Evolutionary conservation across 2,329 filamentous ascomycete genomes (phyloP), one percentile per base, ranked within the genome.

Genomic region (Triangularia setosa): DNA sequence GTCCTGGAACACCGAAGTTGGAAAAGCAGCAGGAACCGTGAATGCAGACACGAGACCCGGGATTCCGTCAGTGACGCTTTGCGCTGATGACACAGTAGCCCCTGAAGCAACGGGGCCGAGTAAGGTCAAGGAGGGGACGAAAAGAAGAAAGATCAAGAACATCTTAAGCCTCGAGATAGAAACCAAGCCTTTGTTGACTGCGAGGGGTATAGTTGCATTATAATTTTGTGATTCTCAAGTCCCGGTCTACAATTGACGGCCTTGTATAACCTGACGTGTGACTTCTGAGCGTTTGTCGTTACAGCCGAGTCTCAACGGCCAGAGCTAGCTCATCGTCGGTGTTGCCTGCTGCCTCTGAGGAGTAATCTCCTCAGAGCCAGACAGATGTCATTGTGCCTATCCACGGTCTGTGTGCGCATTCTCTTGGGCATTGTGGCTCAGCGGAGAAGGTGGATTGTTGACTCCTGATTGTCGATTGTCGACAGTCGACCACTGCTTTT

Each of bases 1-100:
- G 60, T 76, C 82, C 24, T 78, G 77, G 70, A 83, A 84, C 9
- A 77, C 78, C 5, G 77, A 77, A 0, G 81, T 83, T 5, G 82
- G 82, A 64, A 84, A 84, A 4, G 78, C 80, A 11, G 78, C 73
- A 0, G 80, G 76, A 7, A 80, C 79, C n/a, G 77, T 74, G 64
- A 75, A 80, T 2, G 74, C 75, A 27, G 74, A 27, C n/a, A 30
- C 3, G 2, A 24, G 9, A 27, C 52, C 23, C 23, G 14, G 21
- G 16, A 16, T 7, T 16, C 25, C 52, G 3, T 21, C n/a, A 3
- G 40, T 48, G 40, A 21, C 6, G 21, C 8, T 48, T 3, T 48
- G 40, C 6, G 40, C 8, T 11, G n/a, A 9, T 21, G 40, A 48
- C n/a, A 23, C n/a, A 48, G n/a, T 18, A 21, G 40, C n/a, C 8